A percentile compares a stretch with the other conserved stretches of the same genome.
Evolutionary conservation across 2,329 filamentous ascomycete genomes (phyloP).

Genomic region (Calonectria pauciramosa): DNA sequence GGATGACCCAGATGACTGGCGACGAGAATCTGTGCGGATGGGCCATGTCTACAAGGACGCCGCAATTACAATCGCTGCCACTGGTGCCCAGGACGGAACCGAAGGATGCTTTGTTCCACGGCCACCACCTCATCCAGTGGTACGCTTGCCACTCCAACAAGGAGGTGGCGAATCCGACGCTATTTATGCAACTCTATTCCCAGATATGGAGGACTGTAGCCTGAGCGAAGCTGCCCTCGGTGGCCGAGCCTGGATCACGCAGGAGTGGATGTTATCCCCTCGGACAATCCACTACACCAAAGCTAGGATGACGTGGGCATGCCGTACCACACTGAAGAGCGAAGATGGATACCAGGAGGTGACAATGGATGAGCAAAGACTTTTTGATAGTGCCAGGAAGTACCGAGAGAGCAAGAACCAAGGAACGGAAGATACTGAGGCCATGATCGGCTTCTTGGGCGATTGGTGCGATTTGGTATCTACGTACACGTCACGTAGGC

Average conservation of each 20-base stretch:
- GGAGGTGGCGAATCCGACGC: background rate
- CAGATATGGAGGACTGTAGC: background rate
- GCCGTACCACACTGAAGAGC: background rate
- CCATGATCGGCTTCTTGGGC: background rate
- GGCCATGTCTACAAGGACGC: conserved; percentile 29
- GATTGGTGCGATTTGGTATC: background rate
- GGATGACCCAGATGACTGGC: conserved; percentile 31
- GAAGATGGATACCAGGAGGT: background rate
- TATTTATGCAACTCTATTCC: background rate
- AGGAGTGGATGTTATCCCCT: background rate
- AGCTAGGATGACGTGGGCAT: background rate
- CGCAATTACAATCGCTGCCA: conserved; percentile 31
- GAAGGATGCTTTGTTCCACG: conserved; percentile 24
- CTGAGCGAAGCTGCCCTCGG: background rate
- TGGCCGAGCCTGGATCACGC: background rate
- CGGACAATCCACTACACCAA: background rate
- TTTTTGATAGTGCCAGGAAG: background rate
- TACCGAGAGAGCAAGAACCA: background rate
- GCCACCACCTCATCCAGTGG: background rate
- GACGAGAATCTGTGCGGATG: conserved; percentile 33
- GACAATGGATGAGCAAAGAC: background rate
- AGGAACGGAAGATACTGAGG: background rate
- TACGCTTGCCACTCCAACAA: background rate
- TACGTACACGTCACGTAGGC: background rate
- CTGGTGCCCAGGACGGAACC: background rate